A percentile compares a stretch with the other conserved stretches of the same genome.
These are phyloP conservation scores for Fusarium sp. DNA, from an alignment of 2,329 filamentous ascomycete genomes.

Conservation along the genomic window DNA sequence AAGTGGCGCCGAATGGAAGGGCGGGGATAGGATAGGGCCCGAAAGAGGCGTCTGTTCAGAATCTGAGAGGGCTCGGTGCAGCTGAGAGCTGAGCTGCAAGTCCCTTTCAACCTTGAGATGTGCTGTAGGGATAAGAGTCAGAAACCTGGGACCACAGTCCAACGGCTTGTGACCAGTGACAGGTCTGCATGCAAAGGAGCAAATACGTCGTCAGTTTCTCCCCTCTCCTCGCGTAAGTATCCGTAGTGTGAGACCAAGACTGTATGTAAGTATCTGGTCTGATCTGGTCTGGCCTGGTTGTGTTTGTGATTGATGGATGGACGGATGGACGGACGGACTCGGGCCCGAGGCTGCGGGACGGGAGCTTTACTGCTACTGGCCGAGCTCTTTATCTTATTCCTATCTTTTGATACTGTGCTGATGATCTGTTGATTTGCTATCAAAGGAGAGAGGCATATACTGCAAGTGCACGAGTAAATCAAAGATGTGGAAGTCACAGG, in stretches of 20 bases:
- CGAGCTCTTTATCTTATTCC: slow-evolving; percentile 13
- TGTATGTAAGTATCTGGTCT: too few relatives aligned
- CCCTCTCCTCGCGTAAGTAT: background rate
- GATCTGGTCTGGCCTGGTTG: background rate
- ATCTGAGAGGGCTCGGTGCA: slow-evolving; percentile 14
- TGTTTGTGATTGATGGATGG: slow-evolving; percentile 14
- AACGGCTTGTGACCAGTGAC: slow-evolving; percentile 26
- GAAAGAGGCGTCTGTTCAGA: slow-evolving; percentile 23
- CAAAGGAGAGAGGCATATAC: background rate
- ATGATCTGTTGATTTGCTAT: background rate
- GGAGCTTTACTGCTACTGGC: slow-evolving; percentile 21
- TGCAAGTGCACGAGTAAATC: background rate
- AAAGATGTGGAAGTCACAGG: too few relatives aligned
- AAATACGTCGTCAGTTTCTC: background rate
- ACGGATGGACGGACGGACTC: slow-evolving; percentile 14
- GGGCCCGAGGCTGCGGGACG: slow-evolving; percentile 31
- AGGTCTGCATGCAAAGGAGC: slow-evolving; percentile 8
- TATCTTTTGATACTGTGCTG: background rate
- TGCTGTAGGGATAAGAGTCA: slow-evolving; percentile 14
- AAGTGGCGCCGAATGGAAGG: slow-evolving; percentile 16
- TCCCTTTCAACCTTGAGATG: slow-evolving; percentile 24
- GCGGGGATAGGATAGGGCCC: background rate
- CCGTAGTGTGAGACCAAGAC: background rate
- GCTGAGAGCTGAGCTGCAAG: slow-evolving; percentile 32
- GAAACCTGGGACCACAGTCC: slow-evolving; percentile 9